Conservation (phyloP, 139 green algal species). For the Micractinium sp. region DNA sequence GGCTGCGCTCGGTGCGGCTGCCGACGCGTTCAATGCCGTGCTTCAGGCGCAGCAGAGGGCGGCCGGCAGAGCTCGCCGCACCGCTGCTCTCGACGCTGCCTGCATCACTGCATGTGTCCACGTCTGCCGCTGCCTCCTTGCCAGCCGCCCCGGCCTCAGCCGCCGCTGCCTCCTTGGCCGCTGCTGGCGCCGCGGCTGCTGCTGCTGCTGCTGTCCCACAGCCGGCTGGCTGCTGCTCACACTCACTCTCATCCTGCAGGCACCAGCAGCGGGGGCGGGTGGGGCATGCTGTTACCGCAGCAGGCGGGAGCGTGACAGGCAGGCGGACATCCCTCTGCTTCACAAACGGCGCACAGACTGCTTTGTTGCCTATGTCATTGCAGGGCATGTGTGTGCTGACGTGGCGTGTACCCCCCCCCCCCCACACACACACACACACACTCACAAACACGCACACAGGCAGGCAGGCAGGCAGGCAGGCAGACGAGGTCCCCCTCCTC, state of each 20-base stretch:
- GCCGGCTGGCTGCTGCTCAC: not conserved
- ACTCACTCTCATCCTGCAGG: too few relatives aligned
- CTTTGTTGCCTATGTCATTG: too few relatives aligned
- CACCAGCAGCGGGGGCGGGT: too few relatives aligned
- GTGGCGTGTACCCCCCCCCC: too few relatives aligned
- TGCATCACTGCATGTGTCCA: not conserved
- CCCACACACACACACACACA: too few relatives aligned
- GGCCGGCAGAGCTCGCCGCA: not conserved
- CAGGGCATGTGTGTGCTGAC: too few relatives aligned
- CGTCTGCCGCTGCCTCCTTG: not conserved
- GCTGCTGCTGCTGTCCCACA: not conserved
- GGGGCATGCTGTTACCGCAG: not conserved
- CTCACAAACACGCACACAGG: too few relatives aligned
- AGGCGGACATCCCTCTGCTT: too few relatives aligned
- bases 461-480: too few relatives aligned
- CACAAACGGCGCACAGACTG: too few relatives aligned
- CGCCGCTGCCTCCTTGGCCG: not conserved
- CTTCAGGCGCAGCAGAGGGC: not conserved
- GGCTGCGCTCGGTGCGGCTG: not conserved
- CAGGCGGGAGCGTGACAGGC: too few relatives aligned
- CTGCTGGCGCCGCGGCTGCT: not conserved
- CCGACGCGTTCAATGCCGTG: not conserved
- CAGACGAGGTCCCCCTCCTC: too few relatives aligned
- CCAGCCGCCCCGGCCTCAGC: not conserved
- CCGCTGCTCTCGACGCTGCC: not conserved